A percentile compares a stretch with the other conserved stretches of the same genome.
Evolutionary conservation across 306 rosid species (phyloP).

Genomic region (Medicago ruthenica): DNA sequence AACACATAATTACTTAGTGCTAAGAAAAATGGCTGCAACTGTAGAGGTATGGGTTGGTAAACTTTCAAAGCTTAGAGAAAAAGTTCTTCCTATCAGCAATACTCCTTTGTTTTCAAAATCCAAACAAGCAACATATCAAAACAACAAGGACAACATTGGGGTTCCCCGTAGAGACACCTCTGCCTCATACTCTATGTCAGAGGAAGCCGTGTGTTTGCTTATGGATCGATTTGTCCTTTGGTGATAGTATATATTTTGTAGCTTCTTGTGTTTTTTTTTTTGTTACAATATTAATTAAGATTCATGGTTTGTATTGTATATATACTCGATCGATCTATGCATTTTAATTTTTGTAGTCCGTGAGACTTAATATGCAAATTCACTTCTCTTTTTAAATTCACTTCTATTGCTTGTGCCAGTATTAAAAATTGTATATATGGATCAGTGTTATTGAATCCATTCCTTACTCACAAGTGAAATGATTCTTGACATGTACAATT

Average conservation of each 20-base stretch:
- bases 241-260: constrained; percentile 41
- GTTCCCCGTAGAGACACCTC: constrained; percentile 29
- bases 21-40: constrained; percentile 64
- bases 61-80: constrained; percentile 66
- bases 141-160: constrained; percentile 10
- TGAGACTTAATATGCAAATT: neutral
- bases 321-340: neutral
- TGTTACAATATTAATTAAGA: neutral
- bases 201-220: constrained; percentile 69
- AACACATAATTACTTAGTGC: neutral
- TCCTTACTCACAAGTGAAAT: no score
- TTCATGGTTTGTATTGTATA: neutral
- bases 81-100: constrained; percentile 45
- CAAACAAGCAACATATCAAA: constrained; percentile 43
- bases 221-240: constrained; percentile 89
- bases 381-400: no score
- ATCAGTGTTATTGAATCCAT: neutral
- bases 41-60: constrained; percentile 72
- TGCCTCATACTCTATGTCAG: constrained; percentile 53
- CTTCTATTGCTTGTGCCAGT: neutral
- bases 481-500: no score
- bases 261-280: neutral
- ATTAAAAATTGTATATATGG: constrained; percentile 3
- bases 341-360: neutral
- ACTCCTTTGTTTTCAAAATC: constrained; percentile 32